A percentile compares a stretch with the other conserved stretches of the same genome.
Conservation (phyloP, 192 early-diverging fungal species). For the Podila epigama region DNA sequence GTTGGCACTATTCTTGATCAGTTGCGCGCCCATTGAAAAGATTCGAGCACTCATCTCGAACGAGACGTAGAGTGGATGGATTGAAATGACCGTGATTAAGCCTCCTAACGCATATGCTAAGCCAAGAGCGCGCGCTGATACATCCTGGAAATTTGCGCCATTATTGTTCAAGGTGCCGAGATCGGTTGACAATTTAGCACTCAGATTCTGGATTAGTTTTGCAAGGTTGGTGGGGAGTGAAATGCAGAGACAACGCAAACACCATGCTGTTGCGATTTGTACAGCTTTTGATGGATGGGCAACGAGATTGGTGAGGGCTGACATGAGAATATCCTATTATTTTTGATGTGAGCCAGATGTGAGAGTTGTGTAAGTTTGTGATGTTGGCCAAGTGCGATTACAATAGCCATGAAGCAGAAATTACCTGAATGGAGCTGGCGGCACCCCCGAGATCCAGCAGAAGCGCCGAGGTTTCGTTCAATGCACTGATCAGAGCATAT, state of each 20-base stretch:
- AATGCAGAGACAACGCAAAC: conserved; percentile 71
- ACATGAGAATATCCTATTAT: conserved; percentile 64
- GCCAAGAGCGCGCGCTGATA: conserved; percentile 67
- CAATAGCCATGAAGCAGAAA: neutral
- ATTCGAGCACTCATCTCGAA: conserved; percentile 83
- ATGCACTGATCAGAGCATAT: conserved; percentile 68
- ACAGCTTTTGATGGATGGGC: conserved; percentile 74
- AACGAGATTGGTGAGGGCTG: conserved; percentile 75
- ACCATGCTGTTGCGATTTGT: conserved; percentile 76
- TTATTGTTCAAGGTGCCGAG: conserved; percentile 78
- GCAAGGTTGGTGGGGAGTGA: conserved; percentile 71
- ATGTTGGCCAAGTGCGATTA: too few relatives aligned
- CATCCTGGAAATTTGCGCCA: conserved; percentile 61
- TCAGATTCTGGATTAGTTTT: conserved; percentile 58
- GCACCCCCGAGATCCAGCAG: conserved; percentile 82
- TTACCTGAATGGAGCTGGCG: conserved; percentile 61
- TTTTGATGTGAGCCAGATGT: conserved; percentile 1
- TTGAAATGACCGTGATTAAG: conserved; percentile 73
- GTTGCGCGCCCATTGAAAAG: conserved; percentile 76
- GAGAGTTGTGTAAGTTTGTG: too few relatives aligned
- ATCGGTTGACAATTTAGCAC: conserved; percentile 56
- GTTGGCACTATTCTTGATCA: conserved; percentile 67
- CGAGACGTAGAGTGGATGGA: conserved; percentile 71
- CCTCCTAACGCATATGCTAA: conserved; percentile 67
- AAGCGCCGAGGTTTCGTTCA: conserved; percentile 78